These are phyloP conservation scores for Hanseniaspora lindneri DNA, from an alignment of 805 yeast genomes.

Conservation along the genomic window DNA sequence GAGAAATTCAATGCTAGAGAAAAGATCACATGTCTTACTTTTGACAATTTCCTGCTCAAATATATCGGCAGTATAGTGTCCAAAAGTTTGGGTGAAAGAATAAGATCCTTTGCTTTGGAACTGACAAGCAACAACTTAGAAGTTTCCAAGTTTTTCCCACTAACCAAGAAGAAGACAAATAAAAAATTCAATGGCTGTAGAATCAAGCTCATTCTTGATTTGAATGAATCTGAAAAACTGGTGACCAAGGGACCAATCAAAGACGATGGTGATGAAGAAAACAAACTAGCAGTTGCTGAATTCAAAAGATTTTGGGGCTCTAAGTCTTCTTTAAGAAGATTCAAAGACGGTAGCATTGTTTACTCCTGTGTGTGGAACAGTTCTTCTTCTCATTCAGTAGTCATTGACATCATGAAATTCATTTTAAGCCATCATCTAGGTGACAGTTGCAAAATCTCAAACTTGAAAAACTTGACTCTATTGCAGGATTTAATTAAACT, in stretches of 20 bases:
- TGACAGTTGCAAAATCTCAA: slow-evolving; percentile 26
- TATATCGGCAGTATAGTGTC: slow-evolving; percentile 48
- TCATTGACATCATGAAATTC: slow-evolving; percentile 51
- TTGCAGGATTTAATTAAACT: slow-evolving; percentile 46
- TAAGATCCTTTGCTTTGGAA: slow-evolving; percentile 29
- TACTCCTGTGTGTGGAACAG: slow-evolving; percentile 83
- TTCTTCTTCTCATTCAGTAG: slow-evolving; percentile 47
- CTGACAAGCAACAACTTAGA: slow-evolving; percentile 11
- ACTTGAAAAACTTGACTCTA: slow-evolving; percentile 29
- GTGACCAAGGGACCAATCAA: slow-evolving; percentile 79
- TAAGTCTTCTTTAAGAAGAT: slow-evolving; percentile 73
- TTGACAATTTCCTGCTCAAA: slow-evolving; percentile 52
- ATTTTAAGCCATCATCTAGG: slow-evolving; percentile 53
- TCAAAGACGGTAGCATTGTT: slow-evolving; percentile 80
- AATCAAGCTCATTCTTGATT: slow-evolving; percentile 57
- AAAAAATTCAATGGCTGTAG: slow-evolving; percentile 30
- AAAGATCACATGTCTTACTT: slow-evolving; percentile 57
- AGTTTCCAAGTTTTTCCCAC: slow-evolving; percentile 25
- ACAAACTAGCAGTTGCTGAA: slow-evolving; percentile 41
- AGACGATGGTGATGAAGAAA: slow-evolving; percentile 35
- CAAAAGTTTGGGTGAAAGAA: slow-evolving; percentile 44
- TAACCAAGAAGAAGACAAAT: slow-evolving; percentile 39
- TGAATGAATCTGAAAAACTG: slow-evolving; percentile 63
- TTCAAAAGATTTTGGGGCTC: slow-evolving; percentile 86
- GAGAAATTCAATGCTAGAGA: slow-evolving; percentile 54